Conservation (phyloP, 768 basidiomycete species). For the Pulveroboletus sp. region DNA sequence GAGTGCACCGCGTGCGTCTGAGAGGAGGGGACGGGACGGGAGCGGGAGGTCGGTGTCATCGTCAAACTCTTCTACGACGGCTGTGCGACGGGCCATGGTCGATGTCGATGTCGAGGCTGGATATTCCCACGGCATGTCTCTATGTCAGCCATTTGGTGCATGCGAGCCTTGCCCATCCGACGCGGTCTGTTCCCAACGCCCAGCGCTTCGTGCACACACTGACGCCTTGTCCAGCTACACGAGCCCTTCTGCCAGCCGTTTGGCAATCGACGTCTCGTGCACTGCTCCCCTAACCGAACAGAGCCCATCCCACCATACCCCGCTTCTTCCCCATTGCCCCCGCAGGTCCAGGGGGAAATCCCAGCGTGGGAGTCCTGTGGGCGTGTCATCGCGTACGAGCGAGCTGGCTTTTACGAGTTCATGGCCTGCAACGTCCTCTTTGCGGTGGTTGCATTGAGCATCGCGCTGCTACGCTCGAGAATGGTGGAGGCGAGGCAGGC, state of each 20-base stretch:
- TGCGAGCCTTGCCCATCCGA: slow-evolving; percentile 65
- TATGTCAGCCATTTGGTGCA: slow-evolving; percentile 53
- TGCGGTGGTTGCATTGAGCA: slow-evolving; percentile 55
- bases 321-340: slow-evolving; percentile 10
- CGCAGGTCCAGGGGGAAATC: slow-evolving; percentile 44
- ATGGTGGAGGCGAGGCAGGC: slow-evolving; percentile 71
- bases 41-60: slow-evolving; percentile 91
- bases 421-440: slow-evolving; percentile 79
- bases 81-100: slow-evolving; percentile 66
- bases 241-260: slow-evolving; percentile 96
- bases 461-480: slow-evolving; percentile 67
- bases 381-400: slow-evolving; percentile 73
- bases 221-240: slow-evolving; percentile 48
- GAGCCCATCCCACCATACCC: slow-evolving; percentile 13
- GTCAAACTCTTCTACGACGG: slow-evolving; percentile 79
- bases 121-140: slow-evolving; percentile 28
- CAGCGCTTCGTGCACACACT: slow-evolving; percentile 3
- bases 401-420: slow-evolving; percentile 89
- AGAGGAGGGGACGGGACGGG: slow-evolving; percentile 60
- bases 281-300: slow-evolving; percentile 51
- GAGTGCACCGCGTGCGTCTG: slow-evolving; percentile 68
- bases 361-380: slow-evolving; percentile 94
- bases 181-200: slow-evolving; percentile 40
- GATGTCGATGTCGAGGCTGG: slow-evolving; percentile 4
- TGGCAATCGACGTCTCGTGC: slow-evolving; percentile 86